Base-by-base conservation (phyloP, 805 yeast genomes). In the Cyberlindnera misumaiensis region DNA sequence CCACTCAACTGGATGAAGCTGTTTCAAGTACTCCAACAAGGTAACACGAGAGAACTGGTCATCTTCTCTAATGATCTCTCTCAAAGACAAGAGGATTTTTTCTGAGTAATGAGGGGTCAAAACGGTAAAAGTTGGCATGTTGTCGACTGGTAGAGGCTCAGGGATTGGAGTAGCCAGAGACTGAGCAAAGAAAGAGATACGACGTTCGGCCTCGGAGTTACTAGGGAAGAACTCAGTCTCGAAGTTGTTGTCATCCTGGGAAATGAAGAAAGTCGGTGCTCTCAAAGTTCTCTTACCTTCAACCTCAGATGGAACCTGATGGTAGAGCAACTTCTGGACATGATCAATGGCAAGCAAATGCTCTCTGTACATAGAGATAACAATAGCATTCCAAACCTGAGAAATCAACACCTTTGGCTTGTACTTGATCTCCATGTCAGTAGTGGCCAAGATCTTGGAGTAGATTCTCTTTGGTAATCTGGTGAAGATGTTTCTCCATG, bases 291-390 rank as follows among this genome's bases (percentile, higher is more conserved):
- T 83, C 73, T 90, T 89, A 46, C 99, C 98, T 68, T 93, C 97
- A 61, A 89, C 75, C 68, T 93, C 97, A 45, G 95, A 82, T 40
- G 98, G 97, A 58, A 93, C 97, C 73, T 93, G 98, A 64, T 93
- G 98, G 66, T 93, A 93, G 51, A 93, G 75, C 64, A 93, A 75
- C 70, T 86, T 90, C 70, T 93, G 98, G 48, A 93, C 98, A 62
- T 93, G 98, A 64, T 93, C 98, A 64, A 94, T 90, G 22, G 98
- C 97, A 52, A 93, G 70, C 64, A 93, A 72, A 65, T 93, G 99
- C 69, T 93, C 99, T 73, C 99, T 87, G 80, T 93, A 94, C 99
- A 93, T 93, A 42, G 98, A 90, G 55, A 93, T 93, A 50, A 93
- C 94, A 65, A 93, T 84, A 39, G 98, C 98, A 62, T 93, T 93